Percentiles rank a stretch among this genome's conserved stretches.
Conservation (phyloP, 345 rosid species). For the Noccaea bulbosa region DNA sequence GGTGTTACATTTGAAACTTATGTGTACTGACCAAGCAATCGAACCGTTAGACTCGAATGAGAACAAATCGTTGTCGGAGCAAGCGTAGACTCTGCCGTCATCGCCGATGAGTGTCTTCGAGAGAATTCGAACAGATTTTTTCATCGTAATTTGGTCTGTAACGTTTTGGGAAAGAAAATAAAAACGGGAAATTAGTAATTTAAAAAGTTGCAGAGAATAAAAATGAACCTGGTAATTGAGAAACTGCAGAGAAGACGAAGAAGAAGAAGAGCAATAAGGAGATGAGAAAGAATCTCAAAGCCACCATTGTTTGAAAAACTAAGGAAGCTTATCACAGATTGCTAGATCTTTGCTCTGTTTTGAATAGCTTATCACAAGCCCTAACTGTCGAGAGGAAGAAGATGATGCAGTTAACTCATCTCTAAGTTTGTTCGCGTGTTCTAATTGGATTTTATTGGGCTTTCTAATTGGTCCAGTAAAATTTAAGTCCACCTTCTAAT, state of each 20-base stretch:
- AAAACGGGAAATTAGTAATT: too few species aligned
- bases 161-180: neutral
- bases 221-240: conserved; percentile 24
- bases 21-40: conserved; percentile 69
- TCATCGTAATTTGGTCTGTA: conserved; percentile 42
- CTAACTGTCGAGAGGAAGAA: too few species aligned
- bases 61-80: conserved; percentile 63
- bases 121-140: conserved; percentile 48
- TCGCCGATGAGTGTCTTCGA: conserved; percentile 72
- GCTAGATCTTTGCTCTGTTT: too few species aligned
- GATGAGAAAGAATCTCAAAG: neutral
- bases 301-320: conserved; percentile 8
- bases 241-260: conserved; percentile 25
- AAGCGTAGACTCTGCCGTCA: conserved; percentile 67
- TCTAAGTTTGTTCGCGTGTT: too few species aligned
- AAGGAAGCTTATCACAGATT: too few species aligned
- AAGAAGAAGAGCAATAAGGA: neutral
- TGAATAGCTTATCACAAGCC: too few species aligned
- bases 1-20: conserved; percentile 61
- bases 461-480: too few species aligned
- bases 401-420: too few species aligned
- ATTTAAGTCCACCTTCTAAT: too few species aligned
- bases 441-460: too few species aligned
- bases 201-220: neutral
- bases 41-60: conserved; percentile 80